phyloP scores from a whole-genome alignment of 352 stramenopile species.

The Pythium aphanidermatum region DNA sequence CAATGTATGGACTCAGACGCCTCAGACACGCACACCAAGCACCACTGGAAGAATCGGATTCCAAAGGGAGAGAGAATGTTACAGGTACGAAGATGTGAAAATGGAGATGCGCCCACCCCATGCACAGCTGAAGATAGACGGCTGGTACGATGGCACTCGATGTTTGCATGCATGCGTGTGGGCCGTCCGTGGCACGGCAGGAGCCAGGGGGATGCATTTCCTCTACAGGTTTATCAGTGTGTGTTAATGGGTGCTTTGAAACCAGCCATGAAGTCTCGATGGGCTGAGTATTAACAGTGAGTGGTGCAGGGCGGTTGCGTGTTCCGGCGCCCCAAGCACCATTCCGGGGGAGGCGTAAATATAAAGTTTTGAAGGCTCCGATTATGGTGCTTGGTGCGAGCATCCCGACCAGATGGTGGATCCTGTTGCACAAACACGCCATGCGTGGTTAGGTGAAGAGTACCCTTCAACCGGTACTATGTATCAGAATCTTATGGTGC shows the following conservation, averaged over 20 bases:
- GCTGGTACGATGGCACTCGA: too few relatives aligned
- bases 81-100: too few relatives aligned
- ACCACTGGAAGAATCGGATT: background rate
- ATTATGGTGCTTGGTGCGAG: slow-evolving; percentile 16
- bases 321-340: background rate
- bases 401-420: slow-evolving; percentile 8
- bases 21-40: slow-evolving; percentile 14
- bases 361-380: slow-evolving; percentile 6
- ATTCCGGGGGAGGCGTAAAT: background rate
- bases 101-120: too few relatives aligned
- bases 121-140: too few relatives aligned
- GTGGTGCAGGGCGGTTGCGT: background rate
- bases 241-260: too few relatives aligned
- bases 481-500: too few relatives aligned
- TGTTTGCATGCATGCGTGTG: too few relatives aligned
- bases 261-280: too few relatives aligned
- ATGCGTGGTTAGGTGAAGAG: too few relatives aligned
- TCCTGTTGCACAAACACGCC: slow-evolving; percentile 18
- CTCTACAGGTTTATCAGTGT: too few relatives aligned
- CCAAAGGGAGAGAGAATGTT: background rate
- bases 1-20: slow-evolving; percentile 14
- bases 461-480: background rate
- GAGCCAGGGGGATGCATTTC: too few relatives aligned
- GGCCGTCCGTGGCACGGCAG: too few relatives aligned
- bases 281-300: background rate